Conservation (phyloP, 352 stramenopile genomes). For the Globisporangium spinosum region DNA sequence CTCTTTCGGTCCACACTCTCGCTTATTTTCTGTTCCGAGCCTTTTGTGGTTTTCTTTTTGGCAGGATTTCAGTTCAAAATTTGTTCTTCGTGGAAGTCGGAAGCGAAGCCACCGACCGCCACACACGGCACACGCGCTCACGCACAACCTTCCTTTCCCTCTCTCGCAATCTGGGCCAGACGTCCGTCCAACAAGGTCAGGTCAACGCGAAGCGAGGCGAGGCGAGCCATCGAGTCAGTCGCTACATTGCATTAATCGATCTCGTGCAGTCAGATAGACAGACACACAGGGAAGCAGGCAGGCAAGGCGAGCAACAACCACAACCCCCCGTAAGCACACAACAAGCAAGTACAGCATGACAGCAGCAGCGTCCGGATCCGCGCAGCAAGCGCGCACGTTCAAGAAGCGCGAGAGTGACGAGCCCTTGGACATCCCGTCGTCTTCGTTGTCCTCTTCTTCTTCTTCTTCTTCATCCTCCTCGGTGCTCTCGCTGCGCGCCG, state of each 20-base stretch:
- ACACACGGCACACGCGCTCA: not conserved
- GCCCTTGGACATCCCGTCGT: constrained; percentile 17
- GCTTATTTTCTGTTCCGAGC: constrained; percentile 2
- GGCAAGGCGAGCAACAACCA: not conserved
- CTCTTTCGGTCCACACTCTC: not conserved
- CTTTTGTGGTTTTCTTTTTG: not conserved
- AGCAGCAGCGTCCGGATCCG: not conserved
- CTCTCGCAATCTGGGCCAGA: not conserved
- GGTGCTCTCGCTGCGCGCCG: constrained; percentile 7
- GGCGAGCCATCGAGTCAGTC: not conserved
- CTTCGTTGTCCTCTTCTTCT: constrained; percentile 2
- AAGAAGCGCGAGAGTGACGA: constrained; percentile 63
- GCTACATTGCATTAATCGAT: not conserved
- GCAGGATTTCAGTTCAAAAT: constrained; percentile 50
- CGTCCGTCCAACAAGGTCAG: not conserved
- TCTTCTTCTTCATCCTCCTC: not conserved
- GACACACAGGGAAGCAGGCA: not conserved
- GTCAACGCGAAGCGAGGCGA: not conserved
- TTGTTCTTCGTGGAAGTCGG: constrained; percentile 39
- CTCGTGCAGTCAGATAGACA: not conserved
- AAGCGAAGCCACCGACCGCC: constrained; percentile 19
- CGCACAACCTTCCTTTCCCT: not conserved
- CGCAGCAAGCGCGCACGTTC: constrained; percentile 3
- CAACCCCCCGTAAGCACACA: constrained; percentile 3
- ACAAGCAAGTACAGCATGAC: not conserved